Conservation (phyloP, 2,329 filamentous ascomycete species). For the Fusarium annulatum region DNA sequence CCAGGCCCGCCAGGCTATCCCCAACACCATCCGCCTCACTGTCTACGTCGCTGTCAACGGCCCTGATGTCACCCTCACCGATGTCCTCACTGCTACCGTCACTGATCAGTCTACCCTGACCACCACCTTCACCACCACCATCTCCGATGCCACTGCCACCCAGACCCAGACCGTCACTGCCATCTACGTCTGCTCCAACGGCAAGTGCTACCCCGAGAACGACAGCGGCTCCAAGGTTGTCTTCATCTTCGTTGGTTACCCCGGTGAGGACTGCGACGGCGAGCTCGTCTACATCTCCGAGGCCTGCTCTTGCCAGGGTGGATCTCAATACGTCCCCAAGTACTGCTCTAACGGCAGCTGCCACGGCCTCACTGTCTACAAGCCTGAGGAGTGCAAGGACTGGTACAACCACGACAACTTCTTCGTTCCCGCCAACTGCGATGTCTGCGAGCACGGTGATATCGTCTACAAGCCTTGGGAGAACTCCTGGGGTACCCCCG, state of each 20-base stretch:
- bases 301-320: slow-evolving; percentile 37
- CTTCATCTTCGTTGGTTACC: slow-evolving; percentile 37
- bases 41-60: slow-evolving; percentile 30
- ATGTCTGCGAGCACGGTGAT: slow-evolving; percentile 23
- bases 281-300: slow-evolving; percentile 35
- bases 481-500: slow-evolving; percentile 22
- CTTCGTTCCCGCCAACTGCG: slow-evolving; percentile 30
- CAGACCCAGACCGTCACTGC: slow-evolving; percentile 33
- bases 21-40: slow-evolving; percentile 40
- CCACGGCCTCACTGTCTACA: slow-evolving; percentile 38
- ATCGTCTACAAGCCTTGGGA: slow-evolving; percentile 42
- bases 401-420: slow-evolving; percentile 22
- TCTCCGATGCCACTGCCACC: slow-evolving; percentile 21
- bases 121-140: slow-evolving; percentile 33
- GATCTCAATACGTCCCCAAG: slow-evolving; percentile 33
- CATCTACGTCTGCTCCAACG: slow-evolving; percentile 32
- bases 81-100: slow-evolving; percentile 24
- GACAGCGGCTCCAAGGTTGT: slow-evolving; percentile 3
- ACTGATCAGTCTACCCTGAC: slow-evolving; percentile 34
- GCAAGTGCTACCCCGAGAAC: slow-evolving; percentile 28
- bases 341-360: slow-evolving; percentile 30
- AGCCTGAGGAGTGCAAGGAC: slow-evolving; percentile 37
- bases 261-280: slow-evolving; percentile 33
- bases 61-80: slow-evolving; percentile 2
- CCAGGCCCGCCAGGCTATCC: slow-evolving; percentile 30